Evolutionary conservation across 2,329 filamentous ascomycete genomes (phyloP), one percentile per base, ranked within the genome.

Genomic region (Penicillium sp.): DNA sequence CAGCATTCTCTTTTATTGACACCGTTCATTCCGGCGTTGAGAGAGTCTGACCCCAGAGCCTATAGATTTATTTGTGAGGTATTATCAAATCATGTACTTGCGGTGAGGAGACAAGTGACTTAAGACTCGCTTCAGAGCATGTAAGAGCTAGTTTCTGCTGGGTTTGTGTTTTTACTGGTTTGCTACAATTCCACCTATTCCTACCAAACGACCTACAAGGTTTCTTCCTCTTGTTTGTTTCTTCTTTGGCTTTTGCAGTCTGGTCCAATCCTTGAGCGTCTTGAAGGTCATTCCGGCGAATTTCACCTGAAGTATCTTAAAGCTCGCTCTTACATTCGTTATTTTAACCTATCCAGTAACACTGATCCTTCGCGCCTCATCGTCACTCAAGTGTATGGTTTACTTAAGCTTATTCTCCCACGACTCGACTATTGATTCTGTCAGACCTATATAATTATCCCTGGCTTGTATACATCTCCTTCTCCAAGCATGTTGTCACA

Each of bases 21-120:
- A 61, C 55, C 57, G 55, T 60, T 57, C 43, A 51, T 64, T 66
- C 57, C 62, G 60, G 57, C 27, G 31, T 37, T 14, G 26, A 55
- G 14, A 29, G 24, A 48, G 22, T 46, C 50, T 19, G 53, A 37
- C 31, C 49, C 22, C 31, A 49, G 47, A 22, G 48, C 37, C 14
- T 44, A 14, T 52, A 33, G 21, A 29, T 27, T 41, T 19, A 10
- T 9, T 9, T 41, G 49, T 24, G 52, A 24, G 46, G 26, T 8
- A 48, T 48, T 51, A 52, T 51, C 52, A 46, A 41, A 52, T 10
- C 43, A 45, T 55, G 37, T 54, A 60, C 57, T 56, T 55, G 41
- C 10, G 33, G n/a, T 19, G 16, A 33, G 26, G 29, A 53, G 33
- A 48, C n/a, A 55, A 53, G 53, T 24, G 26, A 55, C 52, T 55